Percentiles rank a stretch among this genome's conserved stretches.
phyloP scores from a whole-genome alignment of 1,284 basidiomycete genomes.

The Chondrostereum purpureum region DNA sequence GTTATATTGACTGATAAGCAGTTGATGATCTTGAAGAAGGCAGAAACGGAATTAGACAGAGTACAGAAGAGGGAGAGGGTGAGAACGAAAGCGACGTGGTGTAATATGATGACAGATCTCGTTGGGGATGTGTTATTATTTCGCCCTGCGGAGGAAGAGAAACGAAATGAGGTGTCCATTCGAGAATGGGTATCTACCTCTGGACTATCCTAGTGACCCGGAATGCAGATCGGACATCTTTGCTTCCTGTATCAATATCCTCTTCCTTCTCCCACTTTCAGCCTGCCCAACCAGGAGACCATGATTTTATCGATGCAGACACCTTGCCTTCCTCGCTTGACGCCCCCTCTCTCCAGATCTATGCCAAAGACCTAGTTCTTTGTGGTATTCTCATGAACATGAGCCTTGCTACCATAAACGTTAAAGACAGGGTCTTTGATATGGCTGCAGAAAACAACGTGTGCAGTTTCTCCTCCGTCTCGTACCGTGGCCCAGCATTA shows the following conservation, averaged over 20 bases:
- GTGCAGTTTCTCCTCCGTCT: background rate
- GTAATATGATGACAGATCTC: conserved; percentile 14
- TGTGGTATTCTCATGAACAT: conserved; percentile 1
- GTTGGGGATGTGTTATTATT: background rate
- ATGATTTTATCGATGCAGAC: conserved; percentile 1
- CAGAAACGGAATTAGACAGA: background rate
- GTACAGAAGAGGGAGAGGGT: too few relatives aligned
- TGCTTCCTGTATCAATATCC: background rate
- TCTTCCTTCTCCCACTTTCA: too few relatives aligned
- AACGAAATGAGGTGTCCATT: conserved; percentile 8
- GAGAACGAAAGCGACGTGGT: conserved; percentile 13
- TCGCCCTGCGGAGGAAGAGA: conserved; percentile 2
- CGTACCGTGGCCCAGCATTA: background rate
- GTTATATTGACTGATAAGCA: background rate
- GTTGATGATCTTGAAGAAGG: background rate
- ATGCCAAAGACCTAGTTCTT: background rate
- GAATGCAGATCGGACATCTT: background rate
- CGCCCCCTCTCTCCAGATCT: background rate
- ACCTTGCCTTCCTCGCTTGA: conserved; percentile 1
- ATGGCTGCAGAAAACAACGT: background rate
- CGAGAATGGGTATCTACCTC: background rate
- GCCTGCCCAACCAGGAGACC: too few relatives aligned
- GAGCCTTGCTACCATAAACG: background rate
- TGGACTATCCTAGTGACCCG: background rate
- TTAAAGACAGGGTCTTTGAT: background rate